Base-by-base conservation (phyloP, 495 filamentous ascomycete species). In the Alectoria sarmentosa region DNA sequence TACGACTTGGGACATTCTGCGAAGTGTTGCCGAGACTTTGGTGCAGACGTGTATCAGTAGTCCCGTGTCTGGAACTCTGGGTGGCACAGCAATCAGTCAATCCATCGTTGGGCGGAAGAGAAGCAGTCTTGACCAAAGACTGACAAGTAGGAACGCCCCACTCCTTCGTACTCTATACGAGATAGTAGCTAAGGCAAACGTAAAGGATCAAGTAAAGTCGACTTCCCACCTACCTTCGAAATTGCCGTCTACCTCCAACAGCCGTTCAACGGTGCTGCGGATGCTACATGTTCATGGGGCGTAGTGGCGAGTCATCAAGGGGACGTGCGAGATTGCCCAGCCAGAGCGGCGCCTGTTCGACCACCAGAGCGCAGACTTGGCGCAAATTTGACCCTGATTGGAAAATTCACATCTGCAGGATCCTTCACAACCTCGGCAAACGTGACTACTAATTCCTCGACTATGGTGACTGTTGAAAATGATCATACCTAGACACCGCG, bases 1-100 rank as follows among this genome's bases (percentile, higher is more conserved):
- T 5, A 64, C 62, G 21, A 64, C 28, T 21, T 64, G 52, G 62
- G 54, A 59, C 38, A 58, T 58, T 52, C 62, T 44, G 13, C 62
- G 62, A 26, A 56, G 34, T 41, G 49, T 64, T 36, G 52, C 49
- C 49, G 49, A 64, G 26, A 32, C n/a, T 7, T 32, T 58, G 8
- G 9, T 64, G 14, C n/a, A 49, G 5, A 58, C 34, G 7, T 64
- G 62, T 17, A 42, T 58, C 15, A 64, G 13, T 13, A 64, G 10
- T 28, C 48, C 62, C 13, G 4, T 4, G 8, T 58, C 62, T 13
- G 38, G 26, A 10, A 3, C 26, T 26, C 26, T 8, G 26, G 62
- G 49, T 17, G 62, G 49, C 6, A 64, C 62, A 26, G 62, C 62
- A 1, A 55, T 32, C 62, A 44, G 32, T 42, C 23, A 37, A 11